Percentiles rank a stretch among this genome's conserved stretches.
phyloP scores from a whole-genome alignment of 2,329 filamentous ascomycete genomes.

The Corinectria fuckeliana region DNA sequence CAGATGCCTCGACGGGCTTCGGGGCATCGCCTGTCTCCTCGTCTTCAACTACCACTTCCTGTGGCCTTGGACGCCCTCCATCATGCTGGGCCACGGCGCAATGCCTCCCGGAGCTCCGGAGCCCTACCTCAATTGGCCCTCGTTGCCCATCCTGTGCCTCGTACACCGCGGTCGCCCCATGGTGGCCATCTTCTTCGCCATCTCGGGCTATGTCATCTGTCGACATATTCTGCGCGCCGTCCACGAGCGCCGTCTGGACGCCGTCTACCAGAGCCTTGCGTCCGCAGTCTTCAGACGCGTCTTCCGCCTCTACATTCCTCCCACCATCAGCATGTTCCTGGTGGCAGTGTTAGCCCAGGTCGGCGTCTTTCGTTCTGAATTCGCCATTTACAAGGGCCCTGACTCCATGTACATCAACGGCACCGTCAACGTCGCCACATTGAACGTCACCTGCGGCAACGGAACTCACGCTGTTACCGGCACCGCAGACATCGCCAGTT shows the following conservation, averaged over 20 bases:
- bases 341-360: conserved; percentile 48
- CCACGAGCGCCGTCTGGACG: conserved; percentile 44
- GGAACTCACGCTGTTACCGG: conserved; percentile 37
- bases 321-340: conserved; percentile 49
- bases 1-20: conserved; percentile 48
- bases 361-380: conserved; percentile 46
- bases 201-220: conserved; percentile 51
- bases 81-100: conserved; percentile 50
- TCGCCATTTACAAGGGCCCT: conserved; percentile 44
- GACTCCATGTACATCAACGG: conserved; percentile 50
- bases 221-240: conserved; percentile 47
- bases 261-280: conserved; percentile 45
- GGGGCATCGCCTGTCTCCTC: conserved; percentile 50
- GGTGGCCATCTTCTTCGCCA: conserved; percentile 53
- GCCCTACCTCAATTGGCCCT: conserved; percentile 41
- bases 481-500: conserved; percentile 37
- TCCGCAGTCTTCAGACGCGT: conserved; percentile 47
- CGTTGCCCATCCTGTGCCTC: conserved; percentile 49
- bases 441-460: conserved; percentile 38
- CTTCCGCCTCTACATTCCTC: conserved; percentile 49
- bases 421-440: conserved; percentile 39
- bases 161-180: conserved; percentile 49
- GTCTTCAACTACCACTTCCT: conserved; percentile 53
- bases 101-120: conserved; percentile 44
- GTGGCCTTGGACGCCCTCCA: conserved; percentile 48